Conservation (phyloP, 805 yeast genomes). For the Cyberlindnera euphorbiae region DNA sequence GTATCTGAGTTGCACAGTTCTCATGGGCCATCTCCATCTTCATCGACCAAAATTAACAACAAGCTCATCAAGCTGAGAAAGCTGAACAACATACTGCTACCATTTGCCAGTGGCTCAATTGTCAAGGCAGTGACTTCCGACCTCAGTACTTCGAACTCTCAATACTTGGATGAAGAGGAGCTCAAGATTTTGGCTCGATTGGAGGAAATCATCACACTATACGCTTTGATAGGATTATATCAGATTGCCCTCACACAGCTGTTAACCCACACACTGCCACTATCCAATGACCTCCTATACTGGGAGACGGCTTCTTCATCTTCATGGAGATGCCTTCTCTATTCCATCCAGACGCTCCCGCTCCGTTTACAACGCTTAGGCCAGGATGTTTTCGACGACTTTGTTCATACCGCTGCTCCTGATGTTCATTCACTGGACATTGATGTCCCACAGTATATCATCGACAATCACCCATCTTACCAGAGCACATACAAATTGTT, state of each 20-base stretch:
- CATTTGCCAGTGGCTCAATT: constrained; percentile 12
- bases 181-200: constrained; percentile 14
- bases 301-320: constrained; percentile 38
- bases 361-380: constrained; percentile 16
- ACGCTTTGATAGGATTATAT: constrained; percentile 31
- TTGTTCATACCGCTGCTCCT: constrained; percentile 16
- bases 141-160: too few species aligned
- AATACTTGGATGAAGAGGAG: constrained; percentile 7
- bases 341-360: constrained; percentile 38
- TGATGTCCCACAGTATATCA: constrained; percentile 7
- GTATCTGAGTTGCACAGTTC: constrained; percentile 5
- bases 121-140: constrained; percentile 1
- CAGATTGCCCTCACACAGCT: constrained; percentile 32
- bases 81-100: constrained; percentile 8
- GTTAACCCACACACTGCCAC: constrained; percentile 37
- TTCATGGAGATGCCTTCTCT: constrained; percentile 28
- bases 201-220: constrained; percentile 28
- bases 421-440: constrained; percentile 7
- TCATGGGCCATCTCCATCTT: constrained; percentile 1
- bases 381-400: constrained; percentile 24
- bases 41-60: constrained; percentile 6
- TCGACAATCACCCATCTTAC: constrained; percentile 7
- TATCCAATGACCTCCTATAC: constrained; percentile 41
- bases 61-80: constrained; percentile 9
- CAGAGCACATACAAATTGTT: constrained; percentile 11